A percentile compares a stretch with the other conserved stretches of the same genome.
phyloP scores from a whole-genome alignment of 2,329 filamentous ascomycete genomes.

The Shiraia sp. region DNA sequence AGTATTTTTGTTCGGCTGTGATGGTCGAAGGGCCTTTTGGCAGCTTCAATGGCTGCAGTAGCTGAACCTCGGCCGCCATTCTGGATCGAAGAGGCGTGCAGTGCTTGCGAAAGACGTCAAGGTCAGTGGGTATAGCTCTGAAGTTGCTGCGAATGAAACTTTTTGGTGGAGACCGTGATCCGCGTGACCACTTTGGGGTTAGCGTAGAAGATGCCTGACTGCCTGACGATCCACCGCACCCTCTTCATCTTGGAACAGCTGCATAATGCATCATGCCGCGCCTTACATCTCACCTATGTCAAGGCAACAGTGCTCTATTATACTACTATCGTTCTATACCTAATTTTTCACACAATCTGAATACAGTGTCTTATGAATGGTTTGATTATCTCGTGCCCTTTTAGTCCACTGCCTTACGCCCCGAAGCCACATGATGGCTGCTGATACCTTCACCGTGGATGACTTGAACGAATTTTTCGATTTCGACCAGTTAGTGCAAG shows the following conservation, averaged over 20 bases:
- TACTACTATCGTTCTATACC: slow-evolving; percentile 13
- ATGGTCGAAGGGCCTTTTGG: slow-evolving; percentile 79
- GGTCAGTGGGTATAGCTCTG: background rate
- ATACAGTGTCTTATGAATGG: slow-evolving; percentile 5
- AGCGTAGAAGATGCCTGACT: slow-evolving; percentile 5
- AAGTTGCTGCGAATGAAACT: slow-evolving; percentile 15
- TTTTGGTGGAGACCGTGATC: slow-evolving; percentile 21
- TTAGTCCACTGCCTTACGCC: slow-evolving; percentile 16
- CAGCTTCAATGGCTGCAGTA: slow-evolving; percentile 79
- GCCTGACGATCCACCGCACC: slow-evolving; percentile 8
- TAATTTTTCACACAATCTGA: slow-evolving; percentile 1
- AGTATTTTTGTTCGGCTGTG: slow-evolving; percentile 93
- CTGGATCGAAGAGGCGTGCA: slow-evolving; percentile 18
- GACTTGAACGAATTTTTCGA: slow-evolving; percentile 42
- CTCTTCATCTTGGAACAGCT: slow-evolving; percentile 10
- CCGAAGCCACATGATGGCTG: slow-evolving; percentile 16
- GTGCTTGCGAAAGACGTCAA: slow-evolving; percentile 10
- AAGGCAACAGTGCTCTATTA: slow-evolving; percentile 16
- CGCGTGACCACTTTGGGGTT: slow-evolving; percentile 16
- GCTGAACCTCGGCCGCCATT: slow-evolving; percentile 87
- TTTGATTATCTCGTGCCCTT: slow-evolving; percentile 9
- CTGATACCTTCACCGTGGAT: slow-evolving; percentile 11
- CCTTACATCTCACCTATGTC: slow-evolving; percentile 17
- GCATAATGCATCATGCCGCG: slow-evolving; percentile 14
- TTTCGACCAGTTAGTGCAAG: slow-evolving; percentile 34